Evolutionary conservation across 2,329 filamentous ascomycete species (phyloP), one percentile per base, ranked within the genome.

Genomic region (Graphiopsis chlorocephala): DNA sequence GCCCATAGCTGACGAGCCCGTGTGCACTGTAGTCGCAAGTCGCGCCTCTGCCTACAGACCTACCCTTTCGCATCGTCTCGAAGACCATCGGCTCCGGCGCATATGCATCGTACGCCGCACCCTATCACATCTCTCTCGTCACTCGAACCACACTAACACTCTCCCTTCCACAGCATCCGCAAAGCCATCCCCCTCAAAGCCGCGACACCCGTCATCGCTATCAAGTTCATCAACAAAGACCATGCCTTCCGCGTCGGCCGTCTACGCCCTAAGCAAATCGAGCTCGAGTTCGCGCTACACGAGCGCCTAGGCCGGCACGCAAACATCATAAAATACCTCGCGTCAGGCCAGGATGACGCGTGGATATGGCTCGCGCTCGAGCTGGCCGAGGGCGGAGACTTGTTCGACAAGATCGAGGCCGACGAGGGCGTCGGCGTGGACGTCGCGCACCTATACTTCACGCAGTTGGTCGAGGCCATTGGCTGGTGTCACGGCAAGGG

Each of bases 281-380:
- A 89, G 72, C 92, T 96, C 85, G 95, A 99, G 80, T 90, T 96
- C 47, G 90, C 91, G 3, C 84, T 99, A 20, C 95, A 99, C 80
- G 89, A 88, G 60, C 90, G 94, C 74, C 89, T 98, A 63, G 71
- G 69, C 62, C 89, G 91, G 69, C 96, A 99, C 76, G 87, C 89
- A 62, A 97, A 99, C 77, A 90, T 99, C 69, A 97, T 99, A 72
- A 90, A 92, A 74, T 97, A 92, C 85, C 93, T 96, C 72, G 89
- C 90, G 48, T 90, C 89, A 1, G 94, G 93, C 63, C 92, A 97
- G 77, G 93, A 99, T 75, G 74, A 83, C 0, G 80, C 89, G 20
- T 99, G 95, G 94, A 87, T 91, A 71, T 99, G 95, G 95, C 97
- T 99, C 71, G 94, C 93, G 45, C 97, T 99, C 93, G 95, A 99